These are phyloP conservation scores for Alternaria sp. DNA, from an alignment of 2,329 filamentous ascomycete genomes.

Conservation along the genomic window DNA sequence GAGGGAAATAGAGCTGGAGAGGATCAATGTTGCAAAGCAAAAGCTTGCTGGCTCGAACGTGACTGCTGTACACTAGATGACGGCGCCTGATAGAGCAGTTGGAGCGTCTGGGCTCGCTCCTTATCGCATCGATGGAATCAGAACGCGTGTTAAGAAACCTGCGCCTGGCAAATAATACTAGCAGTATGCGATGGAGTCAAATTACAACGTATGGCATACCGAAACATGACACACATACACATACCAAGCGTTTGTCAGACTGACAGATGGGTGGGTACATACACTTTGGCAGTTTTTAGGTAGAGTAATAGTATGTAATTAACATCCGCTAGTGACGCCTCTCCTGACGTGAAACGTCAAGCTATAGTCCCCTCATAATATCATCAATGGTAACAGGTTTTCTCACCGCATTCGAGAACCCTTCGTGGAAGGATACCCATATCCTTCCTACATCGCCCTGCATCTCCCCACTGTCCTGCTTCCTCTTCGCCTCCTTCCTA, in stretches of 20 bases:
- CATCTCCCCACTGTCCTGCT: slow-evolving; percentile 47
- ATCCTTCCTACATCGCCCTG: slow-evolving; percentile 66
- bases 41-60: slow-evolving; percentile 24
- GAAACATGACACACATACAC: background rate
- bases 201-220: no score
- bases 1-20: slow-evolving; percentile 35
- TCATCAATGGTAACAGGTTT: slow-evolving; percentile 86
- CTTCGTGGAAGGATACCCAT: slow-evolving; percentile 91
- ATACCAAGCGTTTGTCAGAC: background rate
- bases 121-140: background rate
- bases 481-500: slow-evolving; percentile 53
- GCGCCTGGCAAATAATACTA: background rate
- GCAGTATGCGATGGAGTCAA: background rate
- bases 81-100: background rate
- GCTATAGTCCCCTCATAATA: slow-evolving; percentile 71
- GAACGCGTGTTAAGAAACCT: background rate
- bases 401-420: slow-evolving; percentile 88
- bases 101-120: background rate
- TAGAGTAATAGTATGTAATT: background rate
- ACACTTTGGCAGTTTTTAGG: background rate
- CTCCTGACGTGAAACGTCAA: background rate
- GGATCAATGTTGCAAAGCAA: slow-evolving; percentile 32
- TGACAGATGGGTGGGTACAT: background rate
- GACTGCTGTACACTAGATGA: slow-evolving; percentile 27
- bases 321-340: background rate